Base-by-base conservation (phyloP, 352 stramenopile species). In the Halophytophthora batemanensis region DNA sequence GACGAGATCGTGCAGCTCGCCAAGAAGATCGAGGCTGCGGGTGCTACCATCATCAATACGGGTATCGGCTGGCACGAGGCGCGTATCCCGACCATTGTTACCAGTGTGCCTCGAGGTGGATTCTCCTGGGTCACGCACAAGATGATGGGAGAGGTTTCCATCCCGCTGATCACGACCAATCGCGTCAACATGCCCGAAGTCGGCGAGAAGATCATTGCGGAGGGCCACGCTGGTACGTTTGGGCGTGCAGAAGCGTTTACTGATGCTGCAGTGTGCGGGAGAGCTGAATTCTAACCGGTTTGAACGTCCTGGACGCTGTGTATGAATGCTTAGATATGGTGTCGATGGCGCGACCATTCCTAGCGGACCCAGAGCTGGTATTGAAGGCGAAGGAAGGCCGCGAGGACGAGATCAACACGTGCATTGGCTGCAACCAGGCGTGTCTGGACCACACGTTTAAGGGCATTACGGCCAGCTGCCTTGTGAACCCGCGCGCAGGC, bases 1-100 rank as follows among this genome's bases (percentile, higher is more conserved):
- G 78, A 86, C 23, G 89, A 97, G 56, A 92, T 98, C 44, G 84
- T 97, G 14, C 54, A 77, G 42, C 76, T 99, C 37, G 95, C 96
- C 7, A 77, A 96, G 57, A 60, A 74, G 19, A 87, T 99, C 44
- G 87, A 98, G 61, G 77, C 78, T 22, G 94, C 93, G 3, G 96
- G 96, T 19, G 95, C 87, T 7, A 97, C 82, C 18, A 98, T 99
- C 61, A 96, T 99, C 40, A 99, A 99, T 81, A 99, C 95, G 33
- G 96, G 96, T 19, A 99, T 99, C 62, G 96, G 96, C 28, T 99
- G 96, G 96, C 96, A 99, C 61, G 95, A 99, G 65, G 94, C 96
- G 28, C 81, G 96, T 18, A 93, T 99, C 39, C 96, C 96, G 17
- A 99, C 96, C 7, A 99, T 99, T 71, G 88, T 90, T 1, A 98